These are phyloP conservation scores for Juglanconis juglandina DNA, from an alignment of 2,329 filamentous ascomycete species.

Conservation along the genomic window DNA sequence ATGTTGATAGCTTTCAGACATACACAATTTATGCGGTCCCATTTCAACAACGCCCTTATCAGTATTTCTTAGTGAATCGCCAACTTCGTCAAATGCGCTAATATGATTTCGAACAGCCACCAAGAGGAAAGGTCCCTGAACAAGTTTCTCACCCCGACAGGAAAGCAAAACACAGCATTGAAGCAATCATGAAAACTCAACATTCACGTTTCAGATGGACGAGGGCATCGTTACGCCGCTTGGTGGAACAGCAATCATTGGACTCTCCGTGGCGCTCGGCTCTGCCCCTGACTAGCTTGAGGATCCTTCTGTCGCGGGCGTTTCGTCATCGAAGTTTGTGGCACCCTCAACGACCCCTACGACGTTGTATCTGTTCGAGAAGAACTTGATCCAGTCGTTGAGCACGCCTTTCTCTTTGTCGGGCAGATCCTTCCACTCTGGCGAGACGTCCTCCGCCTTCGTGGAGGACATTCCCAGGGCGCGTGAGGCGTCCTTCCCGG, in stretches of 20 bases:
- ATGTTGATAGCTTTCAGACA: not conserved
- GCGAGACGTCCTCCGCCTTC: slow-evolving; percentile 74
- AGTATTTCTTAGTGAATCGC: not conserved
- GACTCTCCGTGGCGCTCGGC: not conserved
- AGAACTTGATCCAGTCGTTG: slow-evolving; percentile 93
- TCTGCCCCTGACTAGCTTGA: not conserved
- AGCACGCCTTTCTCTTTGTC: slow-evolving; percentile 84
- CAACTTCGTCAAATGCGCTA: not conserved
- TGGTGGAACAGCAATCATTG: not conserved
- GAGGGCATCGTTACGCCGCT: not conserved
- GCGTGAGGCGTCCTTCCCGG: slow-evolving; percentile 92
- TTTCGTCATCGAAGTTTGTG: slow-evolving; percentile 46
- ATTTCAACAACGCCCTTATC: not conserved
- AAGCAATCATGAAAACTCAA: not conserved
- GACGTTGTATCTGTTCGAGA: slow-evolving; percentile 94
- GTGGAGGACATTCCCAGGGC: slow-evolving; percentile 84
- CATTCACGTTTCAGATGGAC: not conserved
- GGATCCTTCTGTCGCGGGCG: slow-evolving; percentile 1
- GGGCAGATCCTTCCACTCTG: slow-evolving; percentile 78
- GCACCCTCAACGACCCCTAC: slow-evolving; percentile 65
- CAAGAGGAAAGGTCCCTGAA: not conserved
- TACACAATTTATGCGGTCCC: not conserved
- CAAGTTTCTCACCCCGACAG: not conserved
- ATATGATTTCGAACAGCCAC: too few species aligned
- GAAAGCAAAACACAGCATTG: not conserved